phyloP scores from a whole-genome alignment of 177 flowering plant genomes.

The Vitis hybrid region DNA sequence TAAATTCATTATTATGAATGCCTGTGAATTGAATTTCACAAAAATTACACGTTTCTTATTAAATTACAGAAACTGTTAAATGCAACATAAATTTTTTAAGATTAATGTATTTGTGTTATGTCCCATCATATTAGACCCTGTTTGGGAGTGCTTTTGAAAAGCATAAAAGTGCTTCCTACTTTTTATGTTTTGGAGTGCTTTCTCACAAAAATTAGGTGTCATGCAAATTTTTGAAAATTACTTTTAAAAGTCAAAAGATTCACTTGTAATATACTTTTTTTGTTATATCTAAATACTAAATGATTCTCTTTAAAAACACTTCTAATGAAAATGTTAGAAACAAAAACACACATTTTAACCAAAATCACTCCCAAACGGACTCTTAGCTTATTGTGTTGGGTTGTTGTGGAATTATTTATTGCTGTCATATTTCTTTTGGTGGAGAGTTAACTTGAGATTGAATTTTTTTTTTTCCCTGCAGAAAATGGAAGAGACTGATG shows the following conservation, averaged over 20 bases:
- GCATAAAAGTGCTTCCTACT: too few relatives aligned
- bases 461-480: constrained; percentile 13
- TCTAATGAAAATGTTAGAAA: too few relatives aligned
- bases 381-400: not conserved
- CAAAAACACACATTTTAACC: too few relatives aligned
- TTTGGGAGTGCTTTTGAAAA: too few relatives aligned
- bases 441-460: not conserved
- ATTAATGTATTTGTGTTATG: not conserved
- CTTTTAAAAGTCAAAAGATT: too few relatives aligned
- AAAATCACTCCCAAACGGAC: too few relatives aligned
- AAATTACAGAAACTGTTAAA: not conserved
- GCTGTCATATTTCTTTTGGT: not conserved
- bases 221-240: too few relatives aligned
- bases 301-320: too few relatives aligned
- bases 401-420: not conserved
- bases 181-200: too few relatives aligned
- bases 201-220: too few relatives aligned
- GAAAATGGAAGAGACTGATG: constrained; percentile 20
- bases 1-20: not conserved
- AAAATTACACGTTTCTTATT: not conserved
- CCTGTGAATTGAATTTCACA: not conserved
- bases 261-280: too few relatives aligned
- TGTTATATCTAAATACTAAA: too few relatives aligned
- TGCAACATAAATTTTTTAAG: not conserved
- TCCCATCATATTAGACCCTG: not conserved